Percentiles rank a stretch among this genome's conserved stretches.
Conservation (phyloP, 345 rosid species). For the Rhodomyrtus tomentosa region DNA sequence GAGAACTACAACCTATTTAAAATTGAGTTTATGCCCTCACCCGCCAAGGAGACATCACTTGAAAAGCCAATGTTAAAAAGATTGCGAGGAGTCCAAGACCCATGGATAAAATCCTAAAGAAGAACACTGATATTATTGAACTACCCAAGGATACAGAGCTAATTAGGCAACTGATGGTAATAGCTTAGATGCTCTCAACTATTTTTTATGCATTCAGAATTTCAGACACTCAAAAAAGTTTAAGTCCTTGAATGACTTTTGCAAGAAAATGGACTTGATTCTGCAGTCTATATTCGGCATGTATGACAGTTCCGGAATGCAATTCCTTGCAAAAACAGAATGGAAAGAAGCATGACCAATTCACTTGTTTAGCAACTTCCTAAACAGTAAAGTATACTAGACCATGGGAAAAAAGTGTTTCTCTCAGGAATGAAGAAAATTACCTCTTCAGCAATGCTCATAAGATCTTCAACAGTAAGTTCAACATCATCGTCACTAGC, state of each 20-base stretch:
- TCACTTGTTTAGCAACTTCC: neutral
- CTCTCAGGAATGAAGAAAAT: neutral
- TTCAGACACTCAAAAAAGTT: neutral
- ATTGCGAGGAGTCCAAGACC: neutral
- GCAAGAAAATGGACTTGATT: neutral
- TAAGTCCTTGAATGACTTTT: neutral
- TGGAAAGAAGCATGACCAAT: neutral
- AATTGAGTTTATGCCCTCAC: neutral
- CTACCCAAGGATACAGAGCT: neutral
- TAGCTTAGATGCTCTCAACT: neutral
- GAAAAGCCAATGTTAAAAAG: neutral
- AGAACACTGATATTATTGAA: neutral
- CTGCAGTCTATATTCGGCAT: neutral
- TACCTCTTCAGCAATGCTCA: constrained; percentile 48
- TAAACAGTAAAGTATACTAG: neutral
- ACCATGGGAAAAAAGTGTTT: neutral
- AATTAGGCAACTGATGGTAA: neutral
- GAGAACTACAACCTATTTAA: neutral
- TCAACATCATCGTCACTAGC: constrained; percentile 2
- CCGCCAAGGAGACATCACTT: neutral
- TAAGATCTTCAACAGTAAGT: constrained; percentile 37
- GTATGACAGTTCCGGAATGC: neutral
- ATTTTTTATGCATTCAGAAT: neutral
- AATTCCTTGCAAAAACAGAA: neutral
- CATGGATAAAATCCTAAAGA: neutral